Evolutionary conservation across 257 asterid genomes (phyloP).

Genomic region (Forsythia viridissima): DNA sequence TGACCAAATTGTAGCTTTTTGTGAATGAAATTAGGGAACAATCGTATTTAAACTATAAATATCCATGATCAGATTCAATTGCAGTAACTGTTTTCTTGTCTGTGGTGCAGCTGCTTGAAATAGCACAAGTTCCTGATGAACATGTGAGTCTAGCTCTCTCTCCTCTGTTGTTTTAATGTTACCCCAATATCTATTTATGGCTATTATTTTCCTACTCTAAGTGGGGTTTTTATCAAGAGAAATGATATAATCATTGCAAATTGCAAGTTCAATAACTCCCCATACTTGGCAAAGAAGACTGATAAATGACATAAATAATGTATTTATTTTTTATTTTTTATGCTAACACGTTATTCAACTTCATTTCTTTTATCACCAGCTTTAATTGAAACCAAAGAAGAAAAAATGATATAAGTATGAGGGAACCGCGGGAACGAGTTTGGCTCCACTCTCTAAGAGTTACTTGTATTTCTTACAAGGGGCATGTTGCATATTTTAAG

Average conservation of each 20-base stretch:
- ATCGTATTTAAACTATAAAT: background rate
- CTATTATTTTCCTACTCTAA: background rate
- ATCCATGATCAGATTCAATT: slow-evolving; percentile 8
- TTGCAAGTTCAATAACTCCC: background rate
- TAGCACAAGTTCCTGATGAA: slow-evolving; percentile 96
- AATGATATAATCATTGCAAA: background rate
- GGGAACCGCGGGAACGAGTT: background rate
- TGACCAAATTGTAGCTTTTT: background rate
- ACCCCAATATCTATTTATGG: background rate
- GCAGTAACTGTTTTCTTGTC: slow-evolving; percentile 8
- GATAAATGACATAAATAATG: background rate
- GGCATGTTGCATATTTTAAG: background rate
- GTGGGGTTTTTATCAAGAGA: background rate
- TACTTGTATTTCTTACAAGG: background rate
- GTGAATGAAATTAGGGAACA: background rate
- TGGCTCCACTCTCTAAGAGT: background rate
- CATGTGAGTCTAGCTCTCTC: slow-evolving; percentile 57
- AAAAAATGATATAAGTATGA: background rate
- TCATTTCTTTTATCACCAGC: background rate
- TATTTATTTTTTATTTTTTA: background rate
- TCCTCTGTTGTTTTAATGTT: background rate
- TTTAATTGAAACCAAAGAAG: background rate
- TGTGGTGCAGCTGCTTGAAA: slow-evolving; percentile 89
- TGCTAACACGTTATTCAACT: background rate
- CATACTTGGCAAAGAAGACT: background rate